Conservation (phyloP, 2,329 filamentous ascomycete genomes). For the Colletotrichum gloeosporioides region DNA sequence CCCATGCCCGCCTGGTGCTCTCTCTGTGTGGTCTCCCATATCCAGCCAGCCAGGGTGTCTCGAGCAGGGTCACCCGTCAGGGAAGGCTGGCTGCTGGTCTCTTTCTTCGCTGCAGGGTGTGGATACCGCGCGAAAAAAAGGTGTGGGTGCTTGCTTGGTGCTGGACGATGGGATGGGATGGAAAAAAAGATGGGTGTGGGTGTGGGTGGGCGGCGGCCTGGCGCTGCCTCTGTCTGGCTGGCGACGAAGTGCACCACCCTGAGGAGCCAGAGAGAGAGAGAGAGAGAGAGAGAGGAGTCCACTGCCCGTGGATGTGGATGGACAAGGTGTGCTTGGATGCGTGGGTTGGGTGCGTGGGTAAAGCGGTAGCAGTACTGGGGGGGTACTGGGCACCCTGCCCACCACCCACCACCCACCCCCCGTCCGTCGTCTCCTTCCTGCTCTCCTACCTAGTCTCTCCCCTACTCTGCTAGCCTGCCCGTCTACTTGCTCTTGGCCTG, state of each 20-base stretch:
- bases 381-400: not conserved
- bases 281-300: not conserved
- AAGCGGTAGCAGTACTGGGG: not conserved
- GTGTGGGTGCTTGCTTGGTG: not conserved
- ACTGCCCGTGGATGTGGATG: not conserved
- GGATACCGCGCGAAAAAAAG: not conserved
- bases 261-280: not conserved
- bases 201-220: not conserved
- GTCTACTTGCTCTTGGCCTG: not conserved
- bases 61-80: conserved; percentile 16
- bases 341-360: not conserved
- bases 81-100: conserved; percentile 14
- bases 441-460: not conserved
- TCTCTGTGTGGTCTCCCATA: not conserved
- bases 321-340: not conserved
- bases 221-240: not conserved
- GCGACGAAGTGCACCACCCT: not conserved
- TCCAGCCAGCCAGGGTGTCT: not conserved
- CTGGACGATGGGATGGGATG: not conserved
- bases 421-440: not conserved
- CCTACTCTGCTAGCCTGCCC: not conserved
- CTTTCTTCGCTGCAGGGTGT: conserved; percentile 9
- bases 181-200: not conserved
- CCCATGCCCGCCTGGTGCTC: not conserved
- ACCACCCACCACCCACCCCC: not conserved